A percentile compares a stretch with the other conserved stretches of the same genome.
phyloP scores from a whole-genome alignment of 1,284 basidiomycete species.

The Binderoboletus segoi region DNA sequence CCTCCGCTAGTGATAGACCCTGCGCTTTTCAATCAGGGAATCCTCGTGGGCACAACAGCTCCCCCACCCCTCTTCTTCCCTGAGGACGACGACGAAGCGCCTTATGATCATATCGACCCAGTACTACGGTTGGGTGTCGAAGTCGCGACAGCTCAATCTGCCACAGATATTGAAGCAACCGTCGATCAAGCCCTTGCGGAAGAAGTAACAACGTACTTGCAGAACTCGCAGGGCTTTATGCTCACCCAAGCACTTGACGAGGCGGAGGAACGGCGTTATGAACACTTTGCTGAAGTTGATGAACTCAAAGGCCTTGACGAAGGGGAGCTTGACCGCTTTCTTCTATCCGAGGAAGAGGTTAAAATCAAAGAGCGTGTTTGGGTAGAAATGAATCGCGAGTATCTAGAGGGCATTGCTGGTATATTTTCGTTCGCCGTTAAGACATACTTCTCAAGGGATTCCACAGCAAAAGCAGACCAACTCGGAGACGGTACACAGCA shows the following conservation, averaged over 20 bases:
- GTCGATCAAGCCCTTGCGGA: conserved; percentile 59
- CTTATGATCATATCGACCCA: conserved; percentile 57
- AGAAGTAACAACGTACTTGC: conserved; percentile 67
- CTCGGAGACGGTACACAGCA: conserved; percentile 47
- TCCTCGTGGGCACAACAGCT: conserved; percentile 33
- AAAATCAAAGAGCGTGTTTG: conserved; percentile 92
- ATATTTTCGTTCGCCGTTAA: conserved; percentile 34
- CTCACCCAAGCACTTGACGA: conserved; percentile 64
- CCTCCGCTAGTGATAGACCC: conserved; percentile 41
- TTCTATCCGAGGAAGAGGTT: conserved; percentile 85
- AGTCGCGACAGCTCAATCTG: conserved; percentile 18
- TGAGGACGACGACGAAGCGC: conserved; percentile 45
- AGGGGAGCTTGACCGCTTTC: conserved; percentile 86
- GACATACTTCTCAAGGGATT: conserved; percentile 47
- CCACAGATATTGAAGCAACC: conserved; percentile 42
- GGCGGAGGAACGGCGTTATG: conserved; percentile 58
- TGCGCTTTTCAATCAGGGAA: conserved; percentile 46
- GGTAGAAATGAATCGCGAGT: conserved; percentile 96
- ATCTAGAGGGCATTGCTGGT: conserved; percentile 89
- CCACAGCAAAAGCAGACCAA: conserved; percentile 69
- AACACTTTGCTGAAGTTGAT: conserved; percentile 54
- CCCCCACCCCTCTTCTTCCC: conserved; percentile 44
- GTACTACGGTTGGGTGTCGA: conserved; percentile 44
- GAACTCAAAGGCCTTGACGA: conserved; percentile 87
- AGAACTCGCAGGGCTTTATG: conserved; percentile 55